Evolutionary conservation across 2,329 filamentous ascomycete genomes (phyloP), one percentile per base, ranked within the genome.

Genomic region (Geoglossum cookeanum): DNA sequence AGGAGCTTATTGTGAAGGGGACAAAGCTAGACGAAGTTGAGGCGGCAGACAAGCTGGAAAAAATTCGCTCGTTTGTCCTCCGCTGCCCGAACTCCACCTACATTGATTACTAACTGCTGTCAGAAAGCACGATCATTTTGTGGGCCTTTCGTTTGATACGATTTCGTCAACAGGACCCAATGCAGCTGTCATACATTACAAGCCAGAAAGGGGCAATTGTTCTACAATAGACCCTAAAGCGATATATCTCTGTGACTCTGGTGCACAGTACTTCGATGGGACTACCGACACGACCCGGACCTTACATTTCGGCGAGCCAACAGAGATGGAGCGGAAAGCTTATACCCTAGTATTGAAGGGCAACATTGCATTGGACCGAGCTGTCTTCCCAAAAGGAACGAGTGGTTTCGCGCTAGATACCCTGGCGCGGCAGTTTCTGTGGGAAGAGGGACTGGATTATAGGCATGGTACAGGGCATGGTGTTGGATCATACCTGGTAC

Each of bases 281-380:
- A 98, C 92, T 0, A 98, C 92, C 0, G 92, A 98, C 66, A 94
- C 88, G 0, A 98, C 92, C 4, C 79, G 92, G 47, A 98, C 92
- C 0, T 74, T 95, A 44, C 92, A 98, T 66, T 97, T 97, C 67
- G 87, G 88, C 52, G 78, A 81, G 30, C 92, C 92, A 0, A 87
- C 85, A 0, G 80, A 82, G 3, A 84, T 85, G 65, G 90, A 98
- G 70, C 86, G 79, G 65, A 87, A 88, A 66, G 83, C 91, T 0
- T 96, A 96, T 68, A 98, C 92, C 0, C 75, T 98, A 9, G 92
- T 98, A 0, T 74, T 98, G 17, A 97, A 97, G 71, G 92, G 92
- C 5, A 83, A 95, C 63, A 95, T 98, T 64, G 85, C 84, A 15
- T 76, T 98, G 4, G 91, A 96, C 64, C 78, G 80, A 60, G 85